Conservation (phyloP, 1,284 basidiomycete species). For the Apiotrichum veenhuisii region DNA sequence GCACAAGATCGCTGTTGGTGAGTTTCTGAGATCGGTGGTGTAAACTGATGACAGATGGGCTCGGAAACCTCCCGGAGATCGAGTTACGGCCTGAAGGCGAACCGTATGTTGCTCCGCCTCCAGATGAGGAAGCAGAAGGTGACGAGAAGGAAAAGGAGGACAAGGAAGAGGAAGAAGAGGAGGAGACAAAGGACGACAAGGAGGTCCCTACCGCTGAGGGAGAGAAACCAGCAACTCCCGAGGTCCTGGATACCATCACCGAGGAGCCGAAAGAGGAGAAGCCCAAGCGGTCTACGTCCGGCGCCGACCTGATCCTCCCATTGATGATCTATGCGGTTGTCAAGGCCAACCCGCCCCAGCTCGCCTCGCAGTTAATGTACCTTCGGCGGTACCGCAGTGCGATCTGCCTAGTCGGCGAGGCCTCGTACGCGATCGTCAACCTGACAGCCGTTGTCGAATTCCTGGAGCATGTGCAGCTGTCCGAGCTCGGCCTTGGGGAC, state of each 20-base stretch:
- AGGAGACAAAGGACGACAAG: background rate
- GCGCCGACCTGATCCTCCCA: constrained; percentile 57
- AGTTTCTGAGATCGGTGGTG: constrained; percentile 13
- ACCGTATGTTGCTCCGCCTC: constrained; percentile 31
- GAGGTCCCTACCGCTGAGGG: background rate
- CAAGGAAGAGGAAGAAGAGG: background rate
- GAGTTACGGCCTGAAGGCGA: constrained; percentile 49
- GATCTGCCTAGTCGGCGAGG: constrained; percentile 70
- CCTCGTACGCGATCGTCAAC: constrained; percentile 87
- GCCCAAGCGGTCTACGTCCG: constrained; percentile 32
- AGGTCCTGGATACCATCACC: constrained; percentile 9
- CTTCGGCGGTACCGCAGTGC: constrained; percentile 77
- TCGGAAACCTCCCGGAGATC: constrained; percentile 42
- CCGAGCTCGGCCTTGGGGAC: constrained; percentile 70
- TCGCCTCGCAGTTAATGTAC: constrained; percentile 81
- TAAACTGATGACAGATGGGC: constrained; percentile 29
- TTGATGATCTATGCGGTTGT: constrained; percentile 88
- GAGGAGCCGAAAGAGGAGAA: constrained; percentile 16
- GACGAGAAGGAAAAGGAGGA: constrained; percentile 1
- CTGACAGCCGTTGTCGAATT: constrained; percentile 91
- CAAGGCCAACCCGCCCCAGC: constrained; percentile 75
- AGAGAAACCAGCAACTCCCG: background rate
- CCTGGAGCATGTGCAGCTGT: constrained; percentile 79
- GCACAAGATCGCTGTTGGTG: constrained; percentile 68
- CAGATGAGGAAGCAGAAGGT: too few species aligned